A percentile compares a stretch with the other conserved stretches of the same genome.
Evolutionary conservation across 306 rosid genomes (phyloP).

Genomic region (Rubus idaeus): DNA sequence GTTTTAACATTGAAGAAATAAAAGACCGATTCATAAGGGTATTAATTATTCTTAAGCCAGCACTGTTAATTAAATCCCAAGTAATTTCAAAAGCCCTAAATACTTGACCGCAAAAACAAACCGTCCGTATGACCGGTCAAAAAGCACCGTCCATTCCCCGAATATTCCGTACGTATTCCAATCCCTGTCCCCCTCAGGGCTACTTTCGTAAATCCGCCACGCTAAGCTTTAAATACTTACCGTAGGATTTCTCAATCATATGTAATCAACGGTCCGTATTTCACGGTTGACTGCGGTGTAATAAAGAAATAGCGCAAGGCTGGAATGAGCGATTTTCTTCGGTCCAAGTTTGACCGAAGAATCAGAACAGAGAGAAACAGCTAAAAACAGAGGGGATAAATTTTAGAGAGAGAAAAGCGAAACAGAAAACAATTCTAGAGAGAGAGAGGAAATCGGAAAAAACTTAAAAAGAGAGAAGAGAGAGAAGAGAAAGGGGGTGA

Average conservation of each 20-base stretch:
- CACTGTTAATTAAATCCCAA: neutral
- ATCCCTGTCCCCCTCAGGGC: slow-evolving; percentile 15
- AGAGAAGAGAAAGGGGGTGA: neutral
- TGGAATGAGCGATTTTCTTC: slow-evolving; percentile 42
- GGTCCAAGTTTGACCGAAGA: slow-evolving; percentile 41
- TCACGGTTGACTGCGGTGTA: slow-evolving; percentile 35
- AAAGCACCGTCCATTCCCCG: neutral
- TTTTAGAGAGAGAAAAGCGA: slow-evolving; percentile 9
- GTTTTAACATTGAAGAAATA: neutral
- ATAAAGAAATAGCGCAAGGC: slow-evolving; percentile 21
- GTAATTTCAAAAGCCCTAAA: neutral
- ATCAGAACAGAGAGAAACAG: slow-evolving; percentile 22
- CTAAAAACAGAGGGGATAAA: slow-evolving; percentile 21
- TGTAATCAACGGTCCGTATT: slow-evolving; percentile 22
- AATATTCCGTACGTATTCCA: slow-evolving; percentile 30
- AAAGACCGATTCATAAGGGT: slow-evolving; percentile 19
- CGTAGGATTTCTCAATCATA: slow-evolving; percentile 25
- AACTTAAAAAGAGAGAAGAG: neutral
- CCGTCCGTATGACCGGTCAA: slow-evolving; percentile 39
- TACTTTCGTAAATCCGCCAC: slow-evolving; percentile 14
- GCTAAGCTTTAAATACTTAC: neutral
- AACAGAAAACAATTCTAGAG: slow-evolving; percentile 3
- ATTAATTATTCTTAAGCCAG: neutral
- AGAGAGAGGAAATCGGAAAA: slow-evolving; percentile 7
- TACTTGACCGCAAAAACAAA: slow-evolving; percentile 24